Conservation (phyloP, 2,329 filamentous ascomycete genomes). For the Sporothrix variecibatus region DNA sequence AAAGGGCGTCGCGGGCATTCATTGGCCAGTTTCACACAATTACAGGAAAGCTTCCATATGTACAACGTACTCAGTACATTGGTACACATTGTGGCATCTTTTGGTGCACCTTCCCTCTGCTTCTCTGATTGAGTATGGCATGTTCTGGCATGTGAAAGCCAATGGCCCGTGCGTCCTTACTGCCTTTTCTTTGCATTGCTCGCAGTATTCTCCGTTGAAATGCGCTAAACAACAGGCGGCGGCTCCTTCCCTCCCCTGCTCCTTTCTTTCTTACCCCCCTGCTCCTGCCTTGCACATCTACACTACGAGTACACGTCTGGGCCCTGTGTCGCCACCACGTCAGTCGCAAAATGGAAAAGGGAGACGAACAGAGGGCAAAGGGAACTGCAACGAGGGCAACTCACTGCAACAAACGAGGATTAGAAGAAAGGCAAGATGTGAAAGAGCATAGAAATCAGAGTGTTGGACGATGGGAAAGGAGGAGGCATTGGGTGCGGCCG, state of each 20-base stretch:
- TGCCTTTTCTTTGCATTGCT: background rate
- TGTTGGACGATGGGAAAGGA: too few species aligned
- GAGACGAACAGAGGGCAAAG: background rate
- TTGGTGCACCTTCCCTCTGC: background rate
- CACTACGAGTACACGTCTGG: too few species aligned
- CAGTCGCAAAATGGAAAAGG: slow-evolving; percentile 1
- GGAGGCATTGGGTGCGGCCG: background rate
- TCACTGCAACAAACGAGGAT: background rate
- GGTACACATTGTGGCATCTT: background rate
- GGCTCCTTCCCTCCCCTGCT: slow-evolving; percentile 2
- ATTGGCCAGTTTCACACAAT: background rate
- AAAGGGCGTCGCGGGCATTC: background rate
- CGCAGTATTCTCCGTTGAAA: slow-evolving; percentile 25
- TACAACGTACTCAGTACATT: background rate
- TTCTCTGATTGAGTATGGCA: background rate
- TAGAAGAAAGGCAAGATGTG: background rate
- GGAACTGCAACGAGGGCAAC: background rate
- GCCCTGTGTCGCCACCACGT: slow-evolving; percentile 10
- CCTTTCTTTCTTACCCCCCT: background rate
- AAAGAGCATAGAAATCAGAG: background rate
- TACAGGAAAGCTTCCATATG: background rate
- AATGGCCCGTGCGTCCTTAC: slow-evolving; percentile 21
- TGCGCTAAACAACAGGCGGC: background rate
- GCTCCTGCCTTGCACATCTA: background rate
- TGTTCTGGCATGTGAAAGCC: slow-evolving; percentile 24